phyloP scores from a whole-genome alignment of 495 filamentous ascomycete species.

The Mytilinidion resinicola region DNA sequence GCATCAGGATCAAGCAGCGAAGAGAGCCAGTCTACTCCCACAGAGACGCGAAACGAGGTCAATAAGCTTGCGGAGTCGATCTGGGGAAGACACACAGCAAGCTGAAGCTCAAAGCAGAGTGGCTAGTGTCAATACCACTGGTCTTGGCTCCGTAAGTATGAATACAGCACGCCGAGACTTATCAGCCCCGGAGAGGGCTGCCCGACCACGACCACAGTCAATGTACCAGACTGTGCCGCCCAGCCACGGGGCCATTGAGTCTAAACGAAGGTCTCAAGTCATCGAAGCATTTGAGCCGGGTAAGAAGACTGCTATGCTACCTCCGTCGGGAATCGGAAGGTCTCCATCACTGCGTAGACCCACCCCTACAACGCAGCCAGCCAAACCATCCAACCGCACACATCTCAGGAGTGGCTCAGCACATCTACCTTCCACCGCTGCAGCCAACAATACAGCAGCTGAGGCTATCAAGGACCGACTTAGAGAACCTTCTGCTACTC shows the following conservation, averaged over 20 bases:
- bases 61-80: background rate
- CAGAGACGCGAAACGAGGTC: conserved; percentile 16
- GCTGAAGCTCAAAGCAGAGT: background rate
- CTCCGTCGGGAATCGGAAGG: conserved; percentile 7
- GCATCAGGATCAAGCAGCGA: conserved; percentile 1
- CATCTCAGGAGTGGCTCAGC: conserved; percentile 19
- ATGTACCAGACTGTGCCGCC: conserved; percentile 10
- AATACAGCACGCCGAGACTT: background rate
- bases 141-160: background rate
- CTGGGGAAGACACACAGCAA: background rate
- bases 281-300: background rate
- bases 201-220: conserved; percentile 13
- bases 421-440: background rate
- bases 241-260: background rate
- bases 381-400: background rate
- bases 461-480: background rate
- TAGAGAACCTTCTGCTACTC: background rate
- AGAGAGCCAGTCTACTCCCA: conserved; percentile 21
- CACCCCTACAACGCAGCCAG: conserved; percentile 1
- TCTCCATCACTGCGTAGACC: conserved; percentile 22
- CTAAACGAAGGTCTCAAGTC: background rate
- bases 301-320: background rate
- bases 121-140: background rate
- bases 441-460: background rate
- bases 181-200: background rate